Evolutionary conservation across 2,329 filamentous ascomycete genomes (phyloP).

Genomic region (Fonsecaea monophora): DNA sequence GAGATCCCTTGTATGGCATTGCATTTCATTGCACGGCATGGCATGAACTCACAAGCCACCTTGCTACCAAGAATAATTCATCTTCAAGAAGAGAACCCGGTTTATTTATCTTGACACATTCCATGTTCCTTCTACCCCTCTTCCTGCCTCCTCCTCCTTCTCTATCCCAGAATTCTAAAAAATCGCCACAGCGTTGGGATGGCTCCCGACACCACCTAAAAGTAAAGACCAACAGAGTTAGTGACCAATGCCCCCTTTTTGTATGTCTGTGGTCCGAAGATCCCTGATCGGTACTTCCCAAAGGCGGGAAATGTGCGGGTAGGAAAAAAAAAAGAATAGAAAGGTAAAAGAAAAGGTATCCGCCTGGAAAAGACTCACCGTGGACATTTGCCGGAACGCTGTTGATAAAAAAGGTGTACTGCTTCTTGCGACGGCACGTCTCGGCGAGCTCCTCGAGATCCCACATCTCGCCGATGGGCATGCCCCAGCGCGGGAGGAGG

Average conservation of each 20-base stretch:
- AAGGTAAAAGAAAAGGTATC: neutral
- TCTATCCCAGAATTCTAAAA: neutral
- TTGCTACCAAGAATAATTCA: neutral
- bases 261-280: neutral
- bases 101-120: too few relatives aligned
- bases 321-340: neutral
- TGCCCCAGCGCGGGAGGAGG: constrained; percentile 51
- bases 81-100: too few relatives aligned
- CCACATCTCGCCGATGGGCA: constrained; percentile 54
- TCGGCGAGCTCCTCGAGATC: constrained; percentile 49
- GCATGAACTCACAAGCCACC: neutral
- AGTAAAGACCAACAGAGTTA: neutral
- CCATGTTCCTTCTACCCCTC: too few relatives aligned
- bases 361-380: neutral
- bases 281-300: neutral
- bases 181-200: constrained; percentile 5
- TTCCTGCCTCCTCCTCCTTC: neutral
- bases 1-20: too few relatives aligned
- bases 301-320: neutral
- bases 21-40: too few relatives aligned
- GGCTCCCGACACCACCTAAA: constrained; percentile 5
- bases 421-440: constrained; percentile 45
- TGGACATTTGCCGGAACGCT: constrained; percentile 46
- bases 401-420: constrained; percentile 51
- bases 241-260: neutral